Base-by-base conservation (phyloP, 306 rosid species). In the Quercus robur region DNA sequence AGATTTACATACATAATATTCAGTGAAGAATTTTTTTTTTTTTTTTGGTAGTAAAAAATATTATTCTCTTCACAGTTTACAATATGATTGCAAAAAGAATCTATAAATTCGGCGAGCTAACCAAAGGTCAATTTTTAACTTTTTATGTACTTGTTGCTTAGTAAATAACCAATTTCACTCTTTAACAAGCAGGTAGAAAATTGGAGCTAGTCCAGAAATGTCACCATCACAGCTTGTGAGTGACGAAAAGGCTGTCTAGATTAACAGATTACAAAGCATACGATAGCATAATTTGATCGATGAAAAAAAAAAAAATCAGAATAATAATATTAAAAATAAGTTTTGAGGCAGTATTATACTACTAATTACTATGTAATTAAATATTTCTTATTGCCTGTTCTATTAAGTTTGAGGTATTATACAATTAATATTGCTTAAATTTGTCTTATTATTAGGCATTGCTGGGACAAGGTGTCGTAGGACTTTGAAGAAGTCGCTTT, bases 401-500 rank as follows among this genome's bases (percentile, higher is more conserved):
- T 30, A 7, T 3, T 54, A 13, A 10, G 54, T 49, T 49, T 49
- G 54, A 49, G 54, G 1, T 3, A 49, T 49, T 11, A 49, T 13
- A 49, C 14, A 49, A 3, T 49, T 12, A 49, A 49, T 41, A 49
- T 10, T 49, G 17, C 54, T 49, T 49, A 49, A 49, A 10, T 49
- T 49, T 49, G 1, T 49, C 54, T 49, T 3, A 49, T 11, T 49
- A 49, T 12, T 13, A 11, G 4, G 15, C 54, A 49, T 49, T 35
- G 76, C 19, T 23, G 41, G 31, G 63, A 77, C 49, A 68, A 58
- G 55, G 41, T 21, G 81, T 70, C 12, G 73, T 71, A 81, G 80
- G 57, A 71, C 88, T 57, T 85, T 82, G 88, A 78, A 58, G 56
- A 33, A 64, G 58, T 73, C 88, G 81, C 46, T 35, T 70, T 3